Evolutionary conservation across 2,329 filamentous ascomycete species (phyloP).

Genomic region (Magnaporthiopsis incrustans): DNA sequence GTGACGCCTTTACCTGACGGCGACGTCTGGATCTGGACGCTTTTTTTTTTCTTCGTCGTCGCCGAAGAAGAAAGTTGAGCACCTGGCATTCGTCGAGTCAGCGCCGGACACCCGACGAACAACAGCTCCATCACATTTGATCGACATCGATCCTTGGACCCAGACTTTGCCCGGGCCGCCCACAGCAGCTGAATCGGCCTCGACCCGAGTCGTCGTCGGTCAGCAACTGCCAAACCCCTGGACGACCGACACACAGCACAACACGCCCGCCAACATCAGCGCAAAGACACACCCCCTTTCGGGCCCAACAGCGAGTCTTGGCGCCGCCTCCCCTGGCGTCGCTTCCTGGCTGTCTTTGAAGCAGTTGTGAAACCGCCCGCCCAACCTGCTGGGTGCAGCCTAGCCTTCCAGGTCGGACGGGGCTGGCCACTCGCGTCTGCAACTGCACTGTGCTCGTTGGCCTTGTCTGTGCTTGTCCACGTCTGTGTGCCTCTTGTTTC

Average conservation of each 20-base stretch:
- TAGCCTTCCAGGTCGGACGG: neutral
- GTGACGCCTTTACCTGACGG: too few species aligned
- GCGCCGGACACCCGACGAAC: too few species aligned
- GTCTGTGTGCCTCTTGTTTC: neutral
- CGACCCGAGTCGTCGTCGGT: neutral
- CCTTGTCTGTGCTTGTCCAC: neutral
- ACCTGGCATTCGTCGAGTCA: neutral
- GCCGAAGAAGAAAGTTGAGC: neutral
- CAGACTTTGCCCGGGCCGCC: too few species aligned
- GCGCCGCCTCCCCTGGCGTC: neutral
- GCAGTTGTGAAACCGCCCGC: slow-evolving; percentile 32
- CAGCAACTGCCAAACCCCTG: neutral
- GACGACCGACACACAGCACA: too few species aligned
- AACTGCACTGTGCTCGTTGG: neutral
- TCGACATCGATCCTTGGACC: neutral
- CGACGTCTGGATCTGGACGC: too few species aligned
- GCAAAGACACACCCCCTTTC: neutral
- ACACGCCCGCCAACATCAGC: neutral
- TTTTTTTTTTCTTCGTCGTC: neutral
- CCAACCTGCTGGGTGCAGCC: neutral
- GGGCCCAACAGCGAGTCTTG: neutral
- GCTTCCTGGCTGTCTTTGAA: slow-evolving; percentile 24
- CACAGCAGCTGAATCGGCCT: neutral
- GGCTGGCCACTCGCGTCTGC: neutral
- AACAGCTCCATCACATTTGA: too few species aligned